Base-by-base conservation (phyloP, 169 alveolate species). In the Plasmodium berghei region DNA sequence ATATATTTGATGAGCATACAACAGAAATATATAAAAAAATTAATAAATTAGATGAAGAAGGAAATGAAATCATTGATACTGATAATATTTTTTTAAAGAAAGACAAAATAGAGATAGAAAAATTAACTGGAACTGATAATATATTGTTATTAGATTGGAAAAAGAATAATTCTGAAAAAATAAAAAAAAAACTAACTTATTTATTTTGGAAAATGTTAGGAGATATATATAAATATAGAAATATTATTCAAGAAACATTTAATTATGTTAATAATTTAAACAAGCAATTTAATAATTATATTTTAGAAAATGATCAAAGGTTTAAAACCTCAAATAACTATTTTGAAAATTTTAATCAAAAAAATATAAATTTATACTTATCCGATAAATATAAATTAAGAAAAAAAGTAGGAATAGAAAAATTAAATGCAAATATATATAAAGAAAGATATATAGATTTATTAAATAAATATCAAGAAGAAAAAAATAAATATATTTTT, bases 381-480 rank as follows among this genome's bases (percentile, higher is more conserved):
- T 49, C 48, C 12, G 88, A 74, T 48, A 74, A 62, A 74, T 74
- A 74, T 66, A 74, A 63, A 14, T 74, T 64, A 55, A 61, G 88
- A 63, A 49, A 74, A 74, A 49, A 46, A 9, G 24, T 74, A 20
- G 88, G 74, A 46, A 46, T 5, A 62, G 42, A 54, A 4, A 74
- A 62, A 62, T 74, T 74, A 22, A 61, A 61, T 9, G 48, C 52
- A 56, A 74, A 74, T 1, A 5, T 74, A 2, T 74, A 64, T 74
- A 74, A 45, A 62, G 67, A 62, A 9, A 24, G 62, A 74, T 74
- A 62, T 74, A 3, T 46, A 2, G 69, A 74, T 45, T 10, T 74
- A 48, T 9, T 62, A 18, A 61, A 42, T 1, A 64, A 74, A n/a
- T 62, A 46, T 22, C 48, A 74, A 48, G 49, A 46, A 14, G 88